Evolutionary conservation across 441 rosid species (phyloP).

Genomic region (Metrosideros polymorpha): DNA sequence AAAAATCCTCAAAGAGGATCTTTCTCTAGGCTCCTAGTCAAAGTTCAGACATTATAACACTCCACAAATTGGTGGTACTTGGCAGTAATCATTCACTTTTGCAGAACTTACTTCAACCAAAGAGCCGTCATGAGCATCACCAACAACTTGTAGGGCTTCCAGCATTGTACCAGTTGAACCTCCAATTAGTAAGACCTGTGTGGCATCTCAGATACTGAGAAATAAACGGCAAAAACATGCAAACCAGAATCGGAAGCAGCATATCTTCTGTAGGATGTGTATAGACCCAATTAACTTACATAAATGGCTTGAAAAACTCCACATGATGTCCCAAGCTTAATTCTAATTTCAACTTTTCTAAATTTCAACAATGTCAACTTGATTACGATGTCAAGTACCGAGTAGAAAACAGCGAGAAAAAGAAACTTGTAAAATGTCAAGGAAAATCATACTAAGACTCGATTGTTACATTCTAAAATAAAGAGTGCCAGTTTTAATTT

Average conservation of each 20-base stretch:
- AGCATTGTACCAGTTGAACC: conserved; percentile 99
- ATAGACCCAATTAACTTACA: neutral
- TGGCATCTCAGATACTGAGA: conserved; percentile 5
- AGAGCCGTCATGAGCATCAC: conserved; percentile 60
- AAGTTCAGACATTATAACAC: neutral
- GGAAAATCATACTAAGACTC: neutral
- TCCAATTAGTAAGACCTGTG: conserved; percentile 84
- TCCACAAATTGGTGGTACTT: neutral
- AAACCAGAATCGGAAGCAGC: neutral
- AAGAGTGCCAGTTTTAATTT: neutral
- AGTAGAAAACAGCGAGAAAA: neutral
- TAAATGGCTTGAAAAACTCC: neutral
- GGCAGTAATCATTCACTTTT: neutral
- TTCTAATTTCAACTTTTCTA: neutral
- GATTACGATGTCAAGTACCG: neutral
- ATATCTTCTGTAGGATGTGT: neutral
- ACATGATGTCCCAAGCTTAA: neutral
- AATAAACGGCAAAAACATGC: neutral
- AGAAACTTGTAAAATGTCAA: neutral
- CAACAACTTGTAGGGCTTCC: conserved; percentile 86
- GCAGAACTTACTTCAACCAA: conserved; percentile 57
- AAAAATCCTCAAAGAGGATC: neutral
- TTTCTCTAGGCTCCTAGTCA: neutral
- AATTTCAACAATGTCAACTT: neutral
- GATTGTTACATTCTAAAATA: neutral